Conservation (phyloP, 441 rosid species). For the Francoa sonchifolia region DNA sequence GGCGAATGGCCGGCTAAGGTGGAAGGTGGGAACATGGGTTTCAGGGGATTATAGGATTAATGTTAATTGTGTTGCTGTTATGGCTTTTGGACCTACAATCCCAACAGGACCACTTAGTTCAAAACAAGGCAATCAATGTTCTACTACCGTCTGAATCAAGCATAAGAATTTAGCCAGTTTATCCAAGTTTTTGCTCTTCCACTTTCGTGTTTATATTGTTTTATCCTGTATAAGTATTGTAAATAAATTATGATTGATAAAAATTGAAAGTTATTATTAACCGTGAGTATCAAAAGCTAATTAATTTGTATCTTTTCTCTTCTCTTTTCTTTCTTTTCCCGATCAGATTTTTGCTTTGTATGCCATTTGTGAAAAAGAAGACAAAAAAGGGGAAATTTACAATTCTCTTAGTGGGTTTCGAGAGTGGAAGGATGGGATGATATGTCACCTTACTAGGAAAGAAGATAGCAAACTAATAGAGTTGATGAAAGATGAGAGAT, state of each 20-base stretch:
- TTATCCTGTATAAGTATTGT: neutral
- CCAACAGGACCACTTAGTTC: slow-evolving; percentile 29
- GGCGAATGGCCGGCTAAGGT: slow-evolving; percentile 41
- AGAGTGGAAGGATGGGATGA: slow-evolving; percentile 5
- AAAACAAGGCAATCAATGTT: slow-evolving; percentile 38
- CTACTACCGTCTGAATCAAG: slow-evolving; percentile 28
- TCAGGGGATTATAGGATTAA: slow-evolving; percentile 38
- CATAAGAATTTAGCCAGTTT: slow-evolving; percentile 3
- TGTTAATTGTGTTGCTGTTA: slow-evolving; percentile 39
- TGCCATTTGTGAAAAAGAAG: slow-evolving; percentile 4
- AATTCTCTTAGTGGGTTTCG: neutral
- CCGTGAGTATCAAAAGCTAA: slow-evolving; percentile 6
- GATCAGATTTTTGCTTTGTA: slow-evolving; percentile 2
- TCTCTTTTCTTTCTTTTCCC: neutral
- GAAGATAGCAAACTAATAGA: neutral
- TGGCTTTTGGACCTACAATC: slow-evolving; percentile 33
- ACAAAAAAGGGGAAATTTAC: neutral
- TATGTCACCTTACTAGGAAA: slow-evolving; percentile 6
- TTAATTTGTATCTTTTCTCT: too few species aligned
- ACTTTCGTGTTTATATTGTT: too few species aligned
- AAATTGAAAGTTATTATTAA: neutral
- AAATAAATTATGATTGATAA: neutral
- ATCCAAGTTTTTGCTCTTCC: too few species aligned
- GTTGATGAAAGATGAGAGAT: slow-evolving; percentile 10
- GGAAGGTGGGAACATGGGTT: slow-evolving; percentile 68